Evolutionary conservation across 2,329 filamentous ascomycete genomes (phyloP).

Genomic region (Fusarium anguioides): DNA sequence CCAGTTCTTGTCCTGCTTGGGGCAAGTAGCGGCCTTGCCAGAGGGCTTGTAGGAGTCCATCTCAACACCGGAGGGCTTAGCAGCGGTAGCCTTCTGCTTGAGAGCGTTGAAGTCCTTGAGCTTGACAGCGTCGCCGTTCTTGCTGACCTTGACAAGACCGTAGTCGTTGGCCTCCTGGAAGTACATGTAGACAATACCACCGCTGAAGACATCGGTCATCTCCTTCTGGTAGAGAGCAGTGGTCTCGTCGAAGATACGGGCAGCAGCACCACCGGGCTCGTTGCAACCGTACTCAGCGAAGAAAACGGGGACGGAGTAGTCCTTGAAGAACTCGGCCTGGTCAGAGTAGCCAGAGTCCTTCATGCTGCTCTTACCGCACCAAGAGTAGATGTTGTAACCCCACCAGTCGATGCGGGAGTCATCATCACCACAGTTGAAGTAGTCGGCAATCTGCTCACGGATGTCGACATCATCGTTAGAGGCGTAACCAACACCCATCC

Average conservation of each 20-base stretch:
- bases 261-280: constrained; percentile 65
- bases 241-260: constrained; percentile 88
- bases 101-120: constrained; percentile 81
- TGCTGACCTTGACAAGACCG: constrained; percentile 74
- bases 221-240: constrained; percentile 79
- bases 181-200: constrained; percentile 99
- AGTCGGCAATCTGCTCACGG: constrained; percentile 83
- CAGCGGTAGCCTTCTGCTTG: constrained; percentile 74
- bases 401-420: constrained; percentile 88
- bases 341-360: constrained; percentile 80
- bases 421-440: constrained; percentile 88
- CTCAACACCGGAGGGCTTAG: constrained; percentile 73
- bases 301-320: constrained; percentile 95
- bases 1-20: constrained; percentile 74
- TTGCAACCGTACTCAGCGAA: constrained; percentile 99
- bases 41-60: constrained; percentile 76
- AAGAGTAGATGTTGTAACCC: constrained; percentile 99
- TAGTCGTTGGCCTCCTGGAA: constrained; percentile 92
- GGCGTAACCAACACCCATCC: constrained; percentile 91
- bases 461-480: constrained; percentile 92
- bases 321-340: constrained; percentile 85
- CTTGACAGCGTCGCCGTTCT: constrained; percentile 69
- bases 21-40: constrained; percentile 80
- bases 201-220: constrained; percentile 87
- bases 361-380: constrained; percentile 90